A percentile compares a stretch with the other conserved stretches of the same genome.
Evolutionary conservation across 2,329 filamentous ascomycete species (phyloP).

Genomic region (Colletotrichum simmondsii): DNA sequence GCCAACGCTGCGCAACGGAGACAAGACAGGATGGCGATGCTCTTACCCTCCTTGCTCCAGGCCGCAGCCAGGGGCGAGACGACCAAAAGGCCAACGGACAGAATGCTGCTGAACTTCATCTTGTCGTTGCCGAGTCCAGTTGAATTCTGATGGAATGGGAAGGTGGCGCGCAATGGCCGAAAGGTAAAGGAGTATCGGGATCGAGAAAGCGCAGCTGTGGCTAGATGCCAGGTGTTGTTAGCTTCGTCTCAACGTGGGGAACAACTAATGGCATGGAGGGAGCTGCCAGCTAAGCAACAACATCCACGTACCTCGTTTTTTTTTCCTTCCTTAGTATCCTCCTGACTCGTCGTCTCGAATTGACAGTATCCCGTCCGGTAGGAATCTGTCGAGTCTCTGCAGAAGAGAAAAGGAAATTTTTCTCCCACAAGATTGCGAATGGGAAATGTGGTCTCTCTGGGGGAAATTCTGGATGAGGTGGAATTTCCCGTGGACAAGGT

Average conservation of each 20-base stretch:
- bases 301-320: slow-evolving; percentile 18
- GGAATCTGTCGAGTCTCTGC: neutral
- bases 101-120: slow-evolving; percentile 77
- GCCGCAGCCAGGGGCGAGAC: slow-evolving; percentile 75
- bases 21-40: neutral
- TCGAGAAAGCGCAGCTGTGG: slow-evolving; percentile 12
- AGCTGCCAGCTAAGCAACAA: slow-evolving; percentile 30
- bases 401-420: slow-evolving; percentile 1
- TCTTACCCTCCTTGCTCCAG: slow-evolving; percentile 86
- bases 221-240: slow-evolving; percentile 33
- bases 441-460: slow-evolving; percentile 33
- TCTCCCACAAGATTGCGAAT: slow-evolving; percentile 15
- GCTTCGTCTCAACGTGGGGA: slow-evolving; percentile 24
- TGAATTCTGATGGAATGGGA: neutral
- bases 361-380: neutral
- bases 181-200: slow-evolving; percentile 3
- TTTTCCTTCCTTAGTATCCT: neutral
- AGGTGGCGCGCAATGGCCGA: slow-evolving; percentile 20
- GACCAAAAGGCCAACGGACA: slow-evolving; percentile 76
- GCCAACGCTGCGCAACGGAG: slow-evolving; percentile 2
- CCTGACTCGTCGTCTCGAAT: neutral
- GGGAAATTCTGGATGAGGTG: slow-evolving; percentile 19
- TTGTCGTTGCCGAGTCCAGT: slow-evolving; percentile 50
- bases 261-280: slow-evolving; percentile 18
- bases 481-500: slow-evolving; percentile 33